phyloP scores from a whole-genome alignment of 331 rosid species.

The Quercus lobata region DNA sequence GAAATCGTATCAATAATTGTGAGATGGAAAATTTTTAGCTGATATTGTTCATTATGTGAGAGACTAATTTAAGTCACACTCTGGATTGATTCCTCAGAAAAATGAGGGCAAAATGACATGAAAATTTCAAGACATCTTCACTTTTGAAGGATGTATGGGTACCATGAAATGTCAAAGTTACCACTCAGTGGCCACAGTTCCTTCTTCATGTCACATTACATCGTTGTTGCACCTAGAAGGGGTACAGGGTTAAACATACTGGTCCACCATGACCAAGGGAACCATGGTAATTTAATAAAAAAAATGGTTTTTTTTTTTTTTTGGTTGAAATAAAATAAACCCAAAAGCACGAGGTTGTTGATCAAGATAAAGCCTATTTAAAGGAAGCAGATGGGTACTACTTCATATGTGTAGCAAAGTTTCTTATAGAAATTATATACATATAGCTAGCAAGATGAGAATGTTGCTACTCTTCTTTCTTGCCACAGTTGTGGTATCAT shows the following conservation, averaged over 20 bases:
- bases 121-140: not conserved
- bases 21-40: too few relatives aligned
- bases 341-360: too few relatives aligned
- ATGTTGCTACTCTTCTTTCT: constrained; percentile 13
- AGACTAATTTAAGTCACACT: not conserved
- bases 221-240: not conserved
- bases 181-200: not conserved
- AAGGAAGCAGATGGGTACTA: not conserved
- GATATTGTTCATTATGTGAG: too few relatives aligned
- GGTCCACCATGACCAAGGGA: not conserved
- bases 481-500: constrained; percentile 6
- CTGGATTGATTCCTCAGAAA: not conserved
- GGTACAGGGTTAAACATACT: not conserved
- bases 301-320: not conserved
- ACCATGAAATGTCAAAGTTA: not conserved
- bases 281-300: not conserved
- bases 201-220: not conserved
- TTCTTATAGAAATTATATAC: not conserved
- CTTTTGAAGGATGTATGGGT: not conserved
- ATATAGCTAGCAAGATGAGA: not conserved
- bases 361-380: not conserved
- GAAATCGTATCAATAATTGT: too few relatives aligned
- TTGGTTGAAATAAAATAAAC: too few relatives aligned
- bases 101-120: not conserved
- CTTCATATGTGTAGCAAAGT: not conserved